These are phyloP conservation scores for Neurospora intermedia DNA, from an alignment of 495 filamentous ascomycete species.

Conservation along the genomic window DNA sequence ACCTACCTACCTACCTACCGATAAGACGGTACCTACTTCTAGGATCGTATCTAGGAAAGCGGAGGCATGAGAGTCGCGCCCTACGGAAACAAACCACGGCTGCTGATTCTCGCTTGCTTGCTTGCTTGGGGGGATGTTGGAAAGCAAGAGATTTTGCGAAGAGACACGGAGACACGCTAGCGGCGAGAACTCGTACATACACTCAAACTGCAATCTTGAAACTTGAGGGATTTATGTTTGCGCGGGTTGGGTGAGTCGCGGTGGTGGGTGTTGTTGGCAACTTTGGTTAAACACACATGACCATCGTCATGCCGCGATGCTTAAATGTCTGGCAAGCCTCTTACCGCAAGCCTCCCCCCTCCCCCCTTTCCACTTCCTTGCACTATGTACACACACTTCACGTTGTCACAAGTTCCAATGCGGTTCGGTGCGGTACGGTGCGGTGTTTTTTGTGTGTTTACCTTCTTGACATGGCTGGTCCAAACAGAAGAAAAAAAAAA, in stretches of 20 bases:
- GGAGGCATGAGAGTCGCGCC: background rate
- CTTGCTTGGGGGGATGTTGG: background rate
- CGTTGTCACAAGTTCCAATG: background rate
- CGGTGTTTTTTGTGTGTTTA: background rate
- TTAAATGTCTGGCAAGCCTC: background rate
- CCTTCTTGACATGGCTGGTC: background rate
- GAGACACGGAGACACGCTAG: background rate
- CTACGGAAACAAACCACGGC: background rate
- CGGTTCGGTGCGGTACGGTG: background rate
- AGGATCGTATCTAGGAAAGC: background rate
- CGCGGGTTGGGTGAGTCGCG: background rate
- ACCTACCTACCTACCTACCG: background rate
- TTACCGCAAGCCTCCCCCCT: background rate
- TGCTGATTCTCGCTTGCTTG: background rate
- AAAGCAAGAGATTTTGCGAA: background rate
- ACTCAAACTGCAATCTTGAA: background rate
- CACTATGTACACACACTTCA: background rate
- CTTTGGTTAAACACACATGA: background rate
- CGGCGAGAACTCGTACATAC: background rate
- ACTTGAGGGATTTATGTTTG: background rate
- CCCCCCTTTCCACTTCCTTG: background rate
- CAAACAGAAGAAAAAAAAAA: background rate
- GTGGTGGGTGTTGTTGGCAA: background rate
- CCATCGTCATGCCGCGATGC: background rate
- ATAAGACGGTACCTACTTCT: background rate